Conservation (phyloP, 2,329 filamentous ascomycete genomes). For the Exserohilum rostratum region DNA sequence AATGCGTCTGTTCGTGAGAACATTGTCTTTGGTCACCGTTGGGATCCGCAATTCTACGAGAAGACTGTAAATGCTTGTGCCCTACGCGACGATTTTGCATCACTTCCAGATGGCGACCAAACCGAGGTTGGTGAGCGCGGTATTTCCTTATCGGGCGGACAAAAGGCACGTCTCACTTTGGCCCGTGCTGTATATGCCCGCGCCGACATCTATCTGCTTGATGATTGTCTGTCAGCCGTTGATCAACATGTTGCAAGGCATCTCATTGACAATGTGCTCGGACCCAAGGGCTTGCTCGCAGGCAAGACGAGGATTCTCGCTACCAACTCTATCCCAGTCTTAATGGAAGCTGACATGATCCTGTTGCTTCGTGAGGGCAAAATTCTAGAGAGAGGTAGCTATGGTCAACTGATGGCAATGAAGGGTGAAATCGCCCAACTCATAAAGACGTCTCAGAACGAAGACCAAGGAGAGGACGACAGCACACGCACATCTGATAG, state of each 20-base stretch:
- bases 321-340: conserved; percentile 91
- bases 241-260: conserved; percentile 96
- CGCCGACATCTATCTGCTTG: conserved; percentile 93
- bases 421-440: conserved; percentile 88
- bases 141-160: conserved; percentile 93
- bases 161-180: conserved; percentile 91
- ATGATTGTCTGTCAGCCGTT: conserved; percentile 95
- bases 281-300: conserved; percentile 77
- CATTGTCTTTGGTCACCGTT: conserved; percentile 93
- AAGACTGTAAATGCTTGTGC: conserved; percentile 91
- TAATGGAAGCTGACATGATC: conserved; percentile 89
- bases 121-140: conserved; percentile 96
- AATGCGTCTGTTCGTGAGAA: conserved; percentile 98
- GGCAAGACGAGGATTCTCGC: conserved; percentile 91
- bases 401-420: conserved; percentile 88
- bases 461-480: conserved; percentile 53
- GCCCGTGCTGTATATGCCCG: conserved; percentile 94
- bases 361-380: conserved; percentile 81
- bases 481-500: conserved; percentile 57
- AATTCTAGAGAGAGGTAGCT: conserved; percentile 87
- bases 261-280: conserved; percentile 92
- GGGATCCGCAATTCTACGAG: conserved; percentile 93
- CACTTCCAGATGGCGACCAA: conserved; percentile 92
- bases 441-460: conserved; percentile 73
- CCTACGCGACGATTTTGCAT: conserved; percentile 85